Conservation (phyloP, 805 yeast genomes). For the Yarrowia sp. region DNA sequence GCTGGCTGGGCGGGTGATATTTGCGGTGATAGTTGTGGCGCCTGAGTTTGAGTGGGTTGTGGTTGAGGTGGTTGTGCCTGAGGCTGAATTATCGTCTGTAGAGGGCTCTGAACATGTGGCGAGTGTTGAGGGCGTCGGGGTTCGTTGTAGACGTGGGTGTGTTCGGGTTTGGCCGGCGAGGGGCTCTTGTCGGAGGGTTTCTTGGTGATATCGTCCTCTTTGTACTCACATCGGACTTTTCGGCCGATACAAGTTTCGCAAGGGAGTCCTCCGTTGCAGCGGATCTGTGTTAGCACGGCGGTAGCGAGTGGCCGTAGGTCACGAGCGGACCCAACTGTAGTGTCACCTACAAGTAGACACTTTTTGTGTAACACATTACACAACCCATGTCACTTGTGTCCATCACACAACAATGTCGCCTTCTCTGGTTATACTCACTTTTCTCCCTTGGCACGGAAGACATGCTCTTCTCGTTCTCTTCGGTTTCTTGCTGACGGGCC, state of each 20-base stretch:
- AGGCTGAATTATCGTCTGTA: background rate
- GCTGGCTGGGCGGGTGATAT: background rate
- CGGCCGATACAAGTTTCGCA: conserved; percentile 31
- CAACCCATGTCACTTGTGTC: no score
- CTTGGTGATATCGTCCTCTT: conserved; percentile 6
- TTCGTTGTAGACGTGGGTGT: no score
- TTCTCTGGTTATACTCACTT: conserved; percentile 24
- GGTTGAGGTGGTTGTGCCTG: background rate
- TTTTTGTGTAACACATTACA: no score
- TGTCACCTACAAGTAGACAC: no score
- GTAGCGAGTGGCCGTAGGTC: background rate
- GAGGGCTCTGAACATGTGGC: conserved; percentile 1
- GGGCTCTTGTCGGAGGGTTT: background rate
- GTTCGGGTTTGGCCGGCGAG: background rate
- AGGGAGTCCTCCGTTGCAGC: conserved; percentile 34
- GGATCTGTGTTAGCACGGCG: conserved; percentile 29
- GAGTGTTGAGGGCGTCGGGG: background rate
- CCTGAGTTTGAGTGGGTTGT: background rate
- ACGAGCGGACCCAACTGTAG: background rate
- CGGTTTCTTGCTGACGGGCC: conserved; percentile 28
- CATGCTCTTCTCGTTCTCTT: conserved; percentile 35
- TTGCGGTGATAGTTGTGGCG: background rate
- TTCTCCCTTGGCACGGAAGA: conserved; percentile 31
- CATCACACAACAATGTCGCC: no score
- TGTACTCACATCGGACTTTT: conserved; percentile 30